Evolutionary conservation across 176 grass and related monocot species (phyloP).

Genomic region (Zoysia pacifica): DNA sequence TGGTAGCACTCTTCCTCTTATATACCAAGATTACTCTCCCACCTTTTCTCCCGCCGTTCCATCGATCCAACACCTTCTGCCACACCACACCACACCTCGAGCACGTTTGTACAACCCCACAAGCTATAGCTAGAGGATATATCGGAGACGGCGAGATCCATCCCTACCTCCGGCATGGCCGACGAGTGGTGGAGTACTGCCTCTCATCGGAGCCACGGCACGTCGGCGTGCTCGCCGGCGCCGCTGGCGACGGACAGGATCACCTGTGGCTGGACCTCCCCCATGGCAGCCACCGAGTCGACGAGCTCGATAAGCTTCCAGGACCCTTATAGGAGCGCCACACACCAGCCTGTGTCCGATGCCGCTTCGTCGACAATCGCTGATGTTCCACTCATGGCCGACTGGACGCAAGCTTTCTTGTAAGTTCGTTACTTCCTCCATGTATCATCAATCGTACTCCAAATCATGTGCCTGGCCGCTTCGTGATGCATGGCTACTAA

Average conservation of each 20-base stretch:
- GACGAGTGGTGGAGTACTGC: conserved; percentile 49
- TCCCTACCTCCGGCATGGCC: conserved; percentile 31
- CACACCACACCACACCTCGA: conserved; percentile 20
- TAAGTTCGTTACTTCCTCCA: conserved; percentile 16
- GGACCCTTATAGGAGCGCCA: conserved; percentile 31
- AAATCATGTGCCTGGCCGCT: not conserved
- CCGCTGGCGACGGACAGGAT: conserved; percentile 18
- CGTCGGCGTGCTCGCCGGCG: conserved; percentile 49
- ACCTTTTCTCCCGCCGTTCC: conserved; percentile 25
- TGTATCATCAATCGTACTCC: not conserved
- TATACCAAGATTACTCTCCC: conserved; percentile 40
- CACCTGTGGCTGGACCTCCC: conserved; percentile 44
- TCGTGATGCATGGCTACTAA: not conserved
- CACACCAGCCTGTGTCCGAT: conserved; percentile 37
- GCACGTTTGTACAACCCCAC: not conserved
- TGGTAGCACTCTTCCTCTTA: conserved; percentile 36
- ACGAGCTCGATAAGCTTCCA: conserved; percentile 56
- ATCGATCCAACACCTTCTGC: conserved; percentile 13
- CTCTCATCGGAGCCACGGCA: conserved; percentile 39
- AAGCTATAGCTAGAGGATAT: not conserved
- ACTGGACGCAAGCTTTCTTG: conserved; percentile 56
- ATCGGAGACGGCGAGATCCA: not conserved
- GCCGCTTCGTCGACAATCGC: conserved; percentile 39
- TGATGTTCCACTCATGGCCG: conserved; percentile 32
- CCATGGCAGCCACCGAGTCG: conserved; percentile 31